Evolutionary conservation across 1,284 basidiomycete species (phyloP).

Genomic region (Athelia sp.): DNA sequence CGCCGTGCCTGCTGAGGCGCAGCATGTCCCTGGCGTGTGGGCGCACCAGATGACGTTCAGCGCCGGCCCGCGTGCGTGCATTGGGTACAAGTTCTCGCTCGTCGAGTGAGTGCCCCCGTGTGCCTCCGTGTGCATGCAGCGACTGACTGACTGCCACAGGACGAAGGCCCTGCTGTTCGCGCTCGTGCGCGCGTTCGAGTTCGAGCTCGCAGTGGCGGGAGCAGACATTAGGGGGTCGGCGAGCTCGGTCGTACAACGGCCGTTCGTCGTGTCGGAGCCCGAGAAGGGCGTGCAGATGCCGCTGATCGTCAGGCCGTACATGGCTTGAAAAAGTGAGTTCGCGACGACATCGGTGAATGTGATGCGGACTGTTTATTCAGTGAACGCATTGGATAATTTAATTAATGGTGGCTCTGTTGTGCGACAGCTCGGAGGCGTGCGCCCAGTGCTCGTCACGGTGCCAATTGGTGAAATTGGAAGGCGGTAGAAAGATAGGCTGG

Average conservation of each 20-base stretch:
- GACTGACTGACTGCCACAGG: slow-evolving; percentile 4
- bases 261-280: slow-evolving; percentile 1
- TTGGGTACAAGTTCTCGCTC: slow-evolving; percentile 53
- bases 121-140: background rate
- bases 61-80: slow-evolving; percentile 50
- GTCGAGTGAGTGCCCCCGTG: slow-evolving; percentile 33
- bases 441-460: no score
- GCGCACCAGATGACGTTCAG: slow-evolving; percentile 51
- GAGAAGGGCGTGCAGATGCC: slow-evolving; percentile 6
- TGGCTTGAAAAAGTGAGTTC: no score
- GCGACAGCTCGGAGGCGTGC: no score
- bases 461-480: no score
- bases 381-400: no score
- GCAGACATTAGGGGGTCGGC: slow-evolving; percentile 5
- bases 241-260: slow-evolving; percentile 6
- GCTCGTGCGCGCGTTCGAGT: slow-evolving; percentile 28
- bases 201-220: slow-evolving; percentile 20
- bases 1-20: slow-evolving; percentile 14
- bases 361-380: no score
- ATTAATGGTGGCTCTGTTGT: no score
- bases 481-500: no score
- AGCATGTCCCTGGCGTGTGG: slow-evolving; percentile 41
- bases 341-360: no score
- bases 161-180: slow-evolving; percentile 36
- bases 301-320: background rate